Evolutionary conservation across 2,329 filamentous ascomycete species (phyloP).

Genomic region (Penicillium sp.): DNA sequence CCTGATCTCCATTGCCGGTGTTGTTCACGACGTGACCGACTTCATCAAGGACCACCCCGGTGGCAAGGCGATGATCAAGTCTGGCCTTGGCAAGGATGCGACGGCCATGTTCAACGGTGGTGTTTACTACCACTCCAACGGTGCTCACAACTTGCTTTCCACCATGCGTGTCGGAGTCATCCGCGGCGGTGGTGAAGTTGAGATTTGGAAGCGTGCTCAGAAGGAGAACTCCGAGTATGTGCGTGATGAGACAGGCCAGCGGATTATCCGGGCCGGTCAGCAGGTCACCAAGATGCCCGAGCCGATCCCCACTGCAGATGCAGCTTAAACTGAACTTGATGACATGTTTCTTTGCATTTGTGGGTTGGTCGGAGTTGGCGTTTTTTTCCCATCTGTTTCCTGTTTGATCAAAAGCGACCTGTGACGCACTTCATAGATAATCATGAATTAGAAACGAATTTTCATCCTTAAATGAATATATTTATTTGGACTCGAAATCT

Average conservation of each 20-base stretch:
- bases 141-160: slow-evolving; percentile 81
- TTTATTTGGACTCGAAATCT: neutral
- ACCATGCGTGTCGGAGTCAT: slow-evolving; percentile 87
- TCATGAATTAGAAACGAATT: slow-evolving; percentile 29
- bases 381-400: slow-evolving; percentile 12
- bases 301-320: slow-evolving; percentile 78
- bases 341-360: slow-evolving; percentile 26
- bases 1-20: slow-evolving; percentile 74
- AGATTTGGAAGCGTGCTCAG: slow-evolving; percentile 88
- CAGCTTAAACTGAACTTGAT: slow-evolving; percentile 51
- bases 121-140: slow-evolving; percentile 86
- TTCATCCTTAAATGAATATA: neutral
- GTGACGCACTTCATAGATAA: slow-evolving; percentile 23
- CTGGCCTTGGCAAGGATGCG: slow-evolving; percentile 80
- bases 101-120: slow-evolving; percentile 90
- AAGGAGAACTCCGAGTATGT: slow-evolving; percentile 73
- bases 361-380: slow-evolving; percentile 21
- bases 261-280: slow-evolving; percentile 79
- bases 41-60: slow-evolving; percentile 91
- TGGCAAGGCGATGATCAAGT: slow-evolving; percentile 80
- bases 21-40: slow-evolving; percentile 78
- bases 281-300: slow-evolving; percentile 81
- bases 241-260: slow-evolving; percentile 76
- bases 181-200: slow-evolving; percentile 81
- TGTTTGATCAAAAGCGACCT: slow-evolving; percentile 20